Evolutionary conservation across 345 rosid species (phyloP).

Genomic region (Eucalyptus urophylla): DNA sequence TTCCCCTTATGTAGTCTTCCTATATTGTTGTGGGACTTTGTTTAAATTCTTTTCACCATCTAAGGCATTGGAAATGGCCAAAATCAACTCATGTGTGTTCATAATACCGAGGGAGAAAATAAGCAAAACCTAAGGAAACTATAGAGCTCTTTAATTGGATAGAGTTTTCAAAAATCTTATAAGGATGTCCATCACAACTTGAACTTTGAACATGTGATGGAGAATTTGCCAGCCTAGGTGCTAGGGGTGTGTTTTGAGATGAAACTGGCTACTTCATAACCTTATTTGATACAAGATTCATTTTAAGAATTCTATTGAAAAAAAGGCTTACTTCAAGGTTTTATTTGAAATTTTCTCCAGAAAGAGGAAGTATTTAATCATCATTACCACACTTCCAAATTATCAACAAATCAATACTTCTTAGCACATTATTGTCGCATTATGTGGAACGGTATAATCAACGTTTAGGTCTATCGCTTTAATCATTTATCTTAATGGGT

Average conservation of each 20-base stretch:
- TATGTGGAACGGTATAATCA: not conserved
- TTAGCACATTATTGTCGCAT: not conserved
- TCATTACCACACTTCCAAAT: not conserved
- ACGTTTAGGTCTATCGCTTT: not conserved
- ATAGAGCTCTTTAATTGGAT: not conserved
- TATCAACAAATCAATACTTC: not conserved
- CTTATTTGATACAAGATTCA: not conserved
- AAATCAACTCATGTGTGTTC: not conserved
- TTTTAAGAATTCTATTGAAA: not conserved
- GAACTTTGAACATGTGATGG: not conserved
- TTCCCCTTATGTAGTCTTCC: not conserved
- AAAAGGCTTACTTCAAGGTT: not conserved
- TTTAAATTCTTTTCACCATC: not conserved
- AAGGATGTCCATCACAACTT: not conserved
- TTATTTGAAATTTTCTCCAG: not conserved
- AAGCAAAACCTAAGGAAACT: not conserved
- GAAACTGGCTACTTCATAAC: not conserved
- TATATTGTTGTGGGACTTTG: not conserved
- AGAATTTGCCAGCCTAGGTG: not conserved
- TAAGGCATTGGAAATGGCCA: not conserved
- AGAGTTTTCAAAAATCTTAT: not conserved
- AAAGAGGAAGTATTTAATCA: too few relatives aligned
- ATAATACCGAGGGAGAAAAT: not conserved
- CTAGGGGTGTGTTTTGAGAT: not conserved
- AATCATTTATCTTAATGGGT: not conserved